Evolutionary conservation across 2,329 filamentous ascomycete genomes (phyloP).

Genomic region (Hirsutella thompsonii): DNA sequence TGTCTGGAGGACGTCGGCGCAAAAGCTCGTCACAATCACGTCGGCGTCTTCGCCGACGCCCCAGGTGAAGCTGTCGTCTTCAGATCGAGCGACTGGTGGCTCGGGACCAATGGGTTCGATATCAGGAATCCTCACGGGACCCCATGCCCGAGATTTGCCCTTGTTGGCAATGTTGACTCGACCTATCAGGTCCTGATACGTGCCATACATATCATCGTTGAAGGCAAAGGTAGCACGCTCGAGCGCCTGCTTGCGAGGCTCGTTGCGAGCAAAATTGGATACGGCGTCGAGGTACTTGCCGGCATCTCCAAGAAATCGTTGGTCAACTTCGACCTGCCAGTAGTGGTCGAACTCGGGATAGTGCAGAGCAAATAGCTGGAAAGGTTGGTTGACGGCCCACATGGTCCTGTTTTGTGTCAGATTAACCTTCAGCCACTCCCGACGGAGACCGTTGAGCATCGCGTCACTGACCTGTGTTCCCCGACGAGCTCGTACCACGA

Average conservation of each 20-base stretch:
- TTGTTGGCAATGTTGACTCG: slow-evolving; percentile 11
- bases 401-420: slow-evolving; percentile 11
- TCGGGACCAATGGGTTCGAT: slow-evolving; percentile 16
- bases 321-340: slow-evolving; percentile 32
- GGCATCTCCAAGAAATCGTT: slow-evolving; percentile 20
- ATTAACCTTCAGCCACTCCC: not conserved
- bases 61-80: slow-evolving; percentile 15
- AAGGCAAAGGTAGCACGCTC: slow-evolving; percentile 45
- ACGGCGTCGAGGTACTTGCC: slow-evolving; percentile 16
- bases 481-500: slow-evolving; percentile 52
- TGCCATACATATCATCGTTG: slow-evolving; percentile 36
- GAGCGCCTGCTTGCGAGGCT: slow-evolving; percentile 45
- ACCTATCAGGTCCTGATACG: slow-evolving; percentile 29
- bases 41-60: slow-evolving; percentile 21
- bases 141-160: slow-evolving; percentile 16
- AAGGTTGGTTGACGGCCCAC: slow-evolving; percentile 19
- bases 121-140: slow-evolving; percentile 14
- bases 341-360: slow-evolving; percentile 22
- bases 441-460: not conserved
- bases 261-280: slow-evolving; percentile 30
- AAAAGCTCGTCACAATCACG: slow-evolving; percentile 16
- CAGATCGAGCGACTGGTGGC: slow-evolving; percentile 11
- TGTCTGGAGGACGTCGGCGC: slow-evolving; percentile 12
- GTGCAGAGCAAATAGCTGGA: slow-evolving; percentile 19
- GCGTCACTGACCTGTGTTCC: slow-evolving; percentile 22